These are phyloP conservation scores for Saksenaea vasiformis DNA, from an alignment of 371 early-diverging fungal genomes.

Conservation along the genomic window DNA sequence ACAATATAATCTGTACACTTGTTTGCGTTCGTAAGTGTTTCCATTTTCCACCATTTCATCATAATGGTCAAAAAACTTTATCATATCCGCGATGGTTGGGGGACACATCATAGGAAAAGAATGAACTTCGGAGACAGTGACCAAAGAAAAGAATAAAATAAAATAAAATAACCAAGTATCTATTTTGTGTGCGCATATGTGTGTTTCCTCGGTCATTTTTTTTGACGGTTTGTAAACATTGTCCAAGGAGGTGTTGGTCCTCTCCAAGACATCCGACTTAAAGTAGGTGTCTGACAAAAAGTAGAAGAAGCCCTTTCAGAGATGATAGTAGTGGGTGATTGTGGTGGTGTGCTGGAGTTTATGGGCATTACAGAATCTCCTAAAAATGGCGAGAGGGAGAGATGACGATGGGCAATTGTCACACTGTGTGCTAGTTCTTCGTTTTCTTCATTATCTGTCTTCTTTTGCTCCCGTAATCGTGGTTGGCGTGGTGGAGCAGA, in stretches of 20 bases:
- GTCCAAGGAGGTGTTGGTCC: constrained; percentile 26
- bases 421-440: not conserved
- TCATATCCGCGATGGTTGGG: not conserved
- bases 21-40: constrained; percentile 35
- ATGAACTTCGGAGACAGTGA: not conserved
- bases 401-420: not conserved
- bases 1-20: constrained; percentile 42
- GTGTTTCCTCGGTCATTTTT: constrained; percentile 1
- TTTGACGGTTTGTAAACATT: not conserved
- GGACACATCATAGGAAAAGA: not conserved
- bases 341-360: not conserved
- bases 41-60: constrained; percentile 20
- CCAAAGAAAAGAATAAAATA: not conserved
- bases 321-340: not conserved
- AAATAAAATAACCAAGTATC: not conserved
- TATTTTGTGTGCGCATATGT: too few species aligned
- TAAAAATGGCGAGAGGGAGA: constrained; percentile 13
- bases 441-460: not conserved
- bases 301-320: not conserved
- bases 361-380: not conserved
- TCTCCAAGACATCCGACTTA: constrained; percentile 7
- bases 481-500: not conserved
- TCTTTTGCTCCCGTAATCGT: constrained; percentile 17
- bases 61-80: not conserved
- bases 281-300: not conserved